Evolutionary conservation across 225 moss, liverwort and hornwort genomes (phyloP), one percentile per base, ranked within the genome.

Genomic region (Physcomitrium patens): DNA sequence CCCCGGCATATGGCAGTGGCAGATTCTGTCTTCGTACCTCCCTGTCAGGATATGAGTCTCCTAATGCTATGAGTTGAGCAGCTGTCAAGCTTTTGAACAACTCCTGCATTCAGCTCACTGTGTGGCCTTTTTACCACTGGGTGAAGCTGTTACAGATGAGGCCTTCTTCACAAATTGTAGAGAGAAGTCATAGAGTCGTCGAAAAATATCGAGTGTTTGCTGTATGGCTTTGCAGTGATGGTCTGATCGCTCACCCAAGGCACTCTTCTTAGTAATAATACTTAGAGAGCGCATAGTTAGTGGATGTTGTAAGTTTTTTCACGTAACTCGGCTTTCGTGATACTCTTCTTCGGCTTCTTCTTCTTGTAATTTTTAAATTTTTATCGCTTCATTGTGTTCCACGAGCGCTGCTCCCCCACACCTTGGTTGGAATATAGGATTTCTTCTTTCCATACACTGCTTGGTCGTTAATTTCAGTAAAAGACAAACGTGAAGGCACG

Each of bases 11-110:
- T 51, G 68, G 68, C 60, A 68, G 68, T 49, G 22, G 67, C 50
- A 52, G 42, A 51, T 52, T 51, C 16, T 69, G n/a, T 74, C 65
- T 56, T 46, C 45, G 65, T 44, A 56, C 24, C 54, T 42, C 23
- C 64, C 64, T 68, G 60, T 76, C 60, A 68, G 60, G 9, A 37
- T 59, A 58, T 68, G 58, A 58, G 28, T 49, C 19, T 14, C 31
- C 28, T 67, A 57, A 73, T 53, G 54, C 53, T n/a, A 47, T 70
- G 54, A 64, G 44, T 70, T 41, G 63, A 75, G 57, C 75, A 56
- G 12, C 57, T 75, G 45, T 66, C 54, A 75, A 56, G 66, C 75
- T 55, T 72, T 61, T 72, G 61, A 60, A 49, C n/a, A 73, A 63
- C 9, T 63, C 26, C 26, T 73, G 59, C 48, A 72, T 60, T 45